Base-by-base conservation (phyloP, 768 basidiomycete species). In the Russula olivacea region DNA sequence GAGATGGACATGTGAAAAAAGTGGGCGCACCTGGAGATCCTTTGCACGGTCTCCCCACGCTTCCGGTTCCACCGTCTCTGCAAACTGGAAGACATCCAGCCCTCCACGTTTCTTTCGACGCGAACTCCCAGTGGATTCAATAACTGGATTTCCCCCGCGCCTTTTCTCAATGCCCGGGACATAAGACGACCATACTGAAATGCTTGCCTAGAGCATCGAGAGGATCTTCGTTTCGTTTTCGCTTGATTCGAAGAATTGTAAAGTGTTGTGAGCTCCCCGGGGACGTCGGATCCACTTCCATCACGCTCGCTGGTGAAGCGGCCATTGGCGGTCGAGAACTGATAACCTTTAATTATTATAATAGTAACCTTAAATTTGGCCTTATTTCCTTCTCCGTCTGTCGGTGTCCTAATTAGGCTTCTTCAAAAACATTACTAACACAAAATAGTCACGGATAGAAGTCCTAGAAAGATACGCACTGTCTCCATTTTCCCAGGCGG, bases 201-300 rank as follows among this genome's bases (percentile, higher is more conserved):
- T 43, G 72, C 78, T 68, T 76, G 87, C 90, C 87, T 66, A 92
- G 77, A 40, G 87, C 90, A 74, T 92, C 90, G 52, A 91, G 76
- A 40, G 90, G 88, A 69, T 91, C 90, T 67, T 92, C 90, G 40
- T 82, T 87, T 25, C 91, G 79, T 70, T 91, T 91, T 38, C 90
- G 81, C 72, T 92, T 92, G 73, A 92, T 90, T 36, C 91, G 83
- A 36, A 92, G 73, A 68, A 92, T 86, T 0, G 90, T 88, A 69
- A 83, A 87, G 8, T 82, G 72, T 57, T 79, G 79, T 53, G 71
- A 68, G 21, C 49, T 21, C 23, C 38, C 36, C n/a, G 59, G 56
- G 0, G 58, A 64, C 12, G 58, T 34, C n/a, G 66, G 58, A 40
- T 66, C 64, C 36, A 65, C 45, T 50, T 66, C 54, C 66, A 66